Conservation (phyloP, 345 rosid species). For the Draba incana region DNA sequence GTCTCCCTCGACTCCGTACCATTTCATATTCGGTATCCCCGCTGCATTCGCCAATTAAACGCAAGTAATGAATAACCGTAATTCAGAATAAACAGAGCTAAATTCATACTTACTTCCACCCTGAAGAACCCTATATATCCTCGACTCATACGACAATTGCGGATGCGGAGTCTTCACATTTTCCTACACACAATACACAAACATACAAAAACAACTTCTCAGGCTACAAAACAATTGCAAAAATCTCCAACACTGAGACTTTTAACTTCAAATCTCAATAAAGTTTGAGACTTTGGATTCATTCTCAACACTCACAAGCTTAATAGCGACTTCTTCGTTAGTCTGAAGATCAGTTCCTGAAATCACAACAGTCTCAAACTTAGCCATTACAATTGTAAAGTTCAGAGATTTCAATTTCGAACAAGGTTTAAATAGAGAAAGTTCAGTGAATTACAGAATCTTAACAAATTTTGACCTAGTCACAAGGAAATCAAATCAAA, state of each 20-base stretch:
- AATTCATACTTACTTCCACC: conserved; percentile 77
- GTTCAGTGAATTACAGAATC: neutral
- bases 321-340: conserved; percentile 93
- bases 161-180: conserved; percentile 90
- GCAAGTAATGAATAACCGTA: neutral
- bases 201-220: too few species aligned
- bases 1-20: conserved; percentile 91
- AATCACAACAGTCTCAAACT: conserved; percentile 24
- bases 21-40: conserved; percentile 91
- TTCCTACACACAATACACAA: conserved; percentile 54
- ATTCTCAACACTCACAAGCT: conserved; percentile 69
- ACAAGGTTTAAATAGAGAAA: neutral
- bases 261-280: neutral
- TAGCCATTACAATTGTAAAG: neutral
- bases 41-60: conserved; percentile 51
- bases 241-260: neutral
- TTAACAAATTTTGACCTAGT: neutral
- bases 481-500: neutral
- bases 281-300: neutral
- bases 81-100: too few species aligned
- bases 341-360: conserved; percentile 82
- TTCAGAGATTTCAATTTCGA: neutral
- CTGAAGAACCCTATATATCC: conserved; percentile 77
- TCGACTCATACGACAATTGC: conserved; percentile 78
- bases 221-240: too few species aligned